Base-by-base conservation (phyloP, 805 yeast species). In the Peterozyma xylosa region DNA sequence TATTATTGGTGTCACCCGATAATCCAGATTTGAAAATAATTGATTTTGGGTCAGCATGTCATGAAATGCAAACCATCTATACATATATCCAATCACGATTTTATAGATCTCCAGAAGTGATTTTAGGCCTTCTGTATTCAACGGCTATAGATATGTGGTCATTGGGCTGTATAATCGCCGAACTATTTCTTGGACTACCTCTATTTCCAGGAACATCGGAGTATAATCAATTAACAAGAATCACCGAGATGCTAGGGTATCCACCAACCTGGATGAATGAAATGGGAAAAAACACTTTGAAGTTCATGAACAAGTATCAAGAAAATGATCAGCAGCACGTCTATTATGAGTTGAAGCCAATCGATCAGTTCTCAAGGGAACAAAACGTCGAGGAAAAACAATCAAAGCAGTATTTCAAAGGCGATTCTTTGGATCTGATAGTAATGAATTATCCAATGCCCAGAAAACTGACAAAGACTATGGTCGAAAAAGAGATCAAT, bases 261-360 rank as follows among this genome's bases (percentile, higher is more conserved):
- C 99, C 99, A 18, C 97, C 96, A 10, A 67, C 82, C 18, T 95
- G 96, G 87, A 93, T 93, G 99, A 71, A 91, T 51, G 97, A 91
- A 50, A 88, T 86, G 80, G 99, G 98, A 27, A 83, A 87, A 51
- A 88, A 83, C 60, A 73, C 96, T 1, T 64, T 71, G 38, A 78
- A 81, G 52, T 93, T 84, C 53, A 72, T 85, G 63, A 75, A 74
- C 45, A 76, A 75, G 49, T 35, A 53, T 29, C 48, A 57, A 54
- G 60, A 64, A 48, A 51, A 64, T 48, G 46, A 37, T 48, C 57
- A 62, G 29, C 48, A 51, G 35, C 41, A 45, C 30, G 47, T 2
- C 38, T 47, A 14, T 41, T 63, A 60, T 43, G 33, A 49, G 2
- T 27, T 62, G 37, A 65, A 63, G 62, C 49, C 70, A 53, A 42